These are phyloP conservation scores for Viridothelium virens DNA, from an alignment of 495 filamentous ascomycete species.

Conservation along the genomic window DNA sequence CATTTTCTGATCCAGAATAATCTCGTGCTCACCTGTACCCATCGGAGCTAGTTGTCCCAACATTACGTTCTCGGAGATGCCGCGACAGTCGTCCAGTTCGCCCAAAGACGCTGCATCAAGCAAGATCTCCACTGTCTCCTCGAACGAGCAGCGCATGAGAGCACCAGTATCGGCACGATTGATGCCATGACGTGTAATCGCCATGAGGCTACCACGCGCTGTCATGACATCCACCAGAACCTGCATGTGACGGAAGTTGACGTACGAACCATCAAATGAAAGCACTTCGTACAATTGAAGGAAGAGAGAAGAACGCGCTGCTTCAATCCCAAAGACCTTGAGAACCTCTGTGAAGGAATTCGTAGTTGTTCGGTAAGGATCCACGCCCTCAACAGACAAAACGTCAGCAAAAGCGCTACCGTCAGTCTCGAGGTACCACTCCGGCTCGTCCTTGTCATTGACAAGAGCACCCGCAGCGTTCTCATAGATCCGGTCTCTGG, in stretches of 20 bases:
- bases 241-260: slow-evolving; percentile 95
- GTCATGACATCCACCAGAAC: slow-evolving; percentile 99
- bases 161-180: slow-evolving; percentile 97
- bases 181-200: slow-evolving; percentile 96
- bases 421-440: slow-evolving; percentile 92
- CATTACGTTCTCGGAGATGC: slow-evolving; percentile 98
- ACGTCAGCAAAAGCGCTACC: slow-evolving; percentile 79
- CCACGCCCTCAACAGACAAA: slow-evolving; percentile 77
- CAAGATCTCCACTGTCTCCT: slow-evolving; percentile 97
- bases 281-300: slow-evolving; percentile 83
- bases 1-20: slow-evolving; percentile 88
- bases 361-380: slow-evolving; percentile 80
- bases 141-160: slow-evolving; percentile 98
- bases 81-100: slow-evolving; percentile 93
- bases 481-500: slow-evolving; percentile 56
- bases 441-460: slow-evolving; percentile 62
- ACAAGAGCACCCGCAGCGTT: slow-evolving; percentile 61
- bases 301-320: slow-evolving; percentile 74
- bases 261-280: slow-evolving; percentile 96
- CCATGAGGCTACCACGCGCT: slow-evolving; percentile 82
- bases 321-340: slow-evolving; percentile 92
- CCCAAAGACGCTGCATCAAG: slow-evolving; percentile 88
- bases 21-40: slow-evolving; percentile 90
- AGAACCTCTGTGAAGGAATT: slow-evolving; percentile 94
- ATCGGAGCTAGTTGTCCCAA: slow-evolving; percentile 92